Base-by-base conservation (phyloP, 371 early-diverging fungal species). In the Coemansia sp. region DNA sequence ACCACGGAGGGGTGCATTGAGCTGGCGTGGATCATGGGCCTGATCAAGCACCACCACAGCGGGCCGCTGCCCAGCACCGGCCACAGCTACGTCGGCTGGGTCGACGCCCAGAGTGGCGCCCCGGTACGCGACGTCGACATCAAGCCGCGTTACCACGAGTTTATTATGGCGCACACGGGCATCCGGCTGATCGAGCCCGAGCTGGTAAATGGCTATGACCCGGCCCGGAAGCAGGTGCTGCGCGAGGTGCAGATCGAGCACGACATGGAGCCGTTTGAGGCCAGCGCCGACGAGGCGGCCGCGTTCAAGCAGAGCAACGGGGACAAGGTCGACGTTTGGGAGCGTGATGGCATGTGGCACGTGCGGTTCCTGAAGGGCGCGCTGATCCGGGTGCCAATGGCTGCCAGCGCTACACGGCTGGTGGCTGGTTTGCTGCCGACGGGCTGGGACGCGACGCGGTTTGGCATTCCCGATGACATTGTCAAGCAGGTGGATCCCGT, bases 11-110 rank as follows among this genome's bases (percentile, higher is more conserved):
- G 96, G 20, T 92, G 93, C 73, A 91, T 94, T 68, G 93, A 94
- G 80, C 86, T 96, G 90, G 94, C 94, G 30, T 93, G 96, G 94
- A 91, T 94, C 71, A 93, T 94, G 95, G 94, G 94, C 56, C 87
- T 84, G 73, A 92, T 95, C 80, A 90, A 88, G 78, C 26, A 26
- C 1, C 92, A 91, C 75, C 87, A 87, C 80, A 86, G 88, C 64
- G 94, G 93, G 45, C 86, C 86, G 48, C 82, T 93, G 68, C 90
- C 50, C 4, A 14, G 38, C 5, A 55, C 63, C 1, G 35, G 52
- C 6, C 5, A 42, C 8, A 10, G n/a, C 2, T 57, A 63, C 38
- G 39, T 57, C n/a, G 63, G 93, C 83, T 95, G 96, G 96, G 84
- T 93, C 20, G 94, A 94, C 79, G 85, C 86, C 61, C 88, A 89